Percentiles rank a stretch among this genome's conserved stretches.
Evolutionary conservation across 345 rosid genomes (phyloP).

Genomic region (Rhodomyrtus tomentosa): DNA sequence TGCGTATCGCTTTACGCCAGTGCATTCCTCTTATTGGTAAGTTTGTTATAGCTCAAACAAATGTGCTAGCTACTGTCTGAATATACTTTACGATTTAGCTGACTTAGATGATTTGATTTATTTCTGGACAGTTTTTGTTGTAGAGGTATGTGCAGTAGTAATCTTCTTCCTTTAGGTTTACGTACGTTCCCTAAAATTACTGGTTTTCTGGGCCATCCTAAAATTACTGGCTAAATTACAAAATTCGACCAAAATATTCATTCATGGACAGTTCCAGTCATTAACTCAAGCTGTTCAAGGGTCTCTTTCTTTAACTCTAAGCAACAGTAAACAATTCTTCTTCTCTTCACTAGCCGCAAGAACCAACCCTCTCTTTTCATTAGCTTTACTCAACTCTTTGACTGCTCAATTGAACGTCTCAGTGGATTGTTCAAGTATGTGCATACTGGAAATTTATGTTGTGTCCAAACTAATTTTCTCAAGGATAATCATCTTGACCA

Average conservation of each 20-base stretch:
- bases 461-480: neutral
- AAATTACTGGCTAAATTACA: neutral
- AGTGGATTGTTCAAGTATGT: conserved; percentile 8
- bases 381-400: conserved; percentile 18
- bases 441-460: neutral
- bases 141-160: neutral
- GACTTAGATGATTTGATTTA: neutral
- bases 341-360: conserved; percentile 11
- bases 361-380: conserved; percentile 34
- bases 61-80: neutral
- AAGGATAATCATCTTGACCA: neutral
- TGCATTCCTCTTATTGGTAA: neutral
- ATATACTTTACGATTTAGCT: neutral
- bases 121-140: neutral
- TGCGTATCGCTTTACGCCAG: neutral
- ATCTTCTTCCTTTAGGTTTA: neutral
- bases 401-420: conserved; percentile 20
- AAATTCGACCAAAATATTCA: neutral
- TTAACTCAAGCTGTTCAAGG: conserved; percentile 30
- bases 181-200: neutral
- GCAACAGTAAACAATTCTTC: conserved; percentile 14
- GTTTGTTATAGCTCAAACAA: neutral
- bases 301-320: conserved; percentile 33
- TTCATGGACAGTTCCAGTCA: conserved; percentile 15
- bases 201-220: neutral